Conservation (phyloP, 768 basidiomycete species). For the Mycena metata region DNA sequence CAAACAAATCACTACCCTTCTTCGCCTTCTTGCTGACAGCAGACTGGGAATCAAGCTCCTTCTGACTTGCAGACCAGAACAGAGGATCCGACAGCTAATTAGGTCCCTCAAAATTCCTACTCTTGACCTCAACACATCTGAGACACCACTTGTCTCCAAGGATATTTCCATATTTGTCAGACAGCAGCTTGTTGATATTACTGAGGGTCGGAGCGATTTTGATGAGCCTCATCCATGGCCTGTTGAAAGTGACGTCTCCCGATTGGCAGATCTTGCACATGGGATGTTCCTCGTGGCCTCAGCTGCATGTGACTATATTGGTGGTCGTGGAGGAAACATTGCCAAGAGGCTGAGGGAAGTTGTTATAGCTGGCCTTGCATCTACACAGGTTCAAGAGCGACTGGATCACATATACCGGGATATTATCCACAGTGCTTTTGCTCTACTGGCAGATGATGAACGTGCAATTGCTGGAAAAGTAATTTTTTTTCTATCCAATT, state of each 20-base stretch:
- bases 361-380: background rate
- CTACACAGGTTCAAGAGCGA: background rate
- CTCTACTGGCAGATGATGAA: too few species aligned
- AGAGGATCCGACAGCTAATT: conserved; percentile 3
- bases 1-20: background rate
- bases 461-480: too few species aligned
- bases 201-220: conserved; percentile 1
- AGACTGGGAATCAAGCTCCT: background rate
- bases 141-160: background rate
- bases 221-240: conserved; percentile 2
- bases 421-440: background rate
- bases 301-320: background rate
- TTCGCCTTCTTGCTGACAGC: background rate
- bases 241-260: background rate
- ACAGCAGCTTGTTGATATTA: background rate
- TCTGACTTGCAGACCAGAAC: conserved; percentile 1
- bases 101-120: background rate
- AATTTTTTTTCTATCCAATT: too few species aligned
- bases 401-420: conserved; percentile 8
- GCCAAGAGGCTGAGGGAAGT: background rate
- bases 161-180: conserved; percentile 1
- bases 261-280: background rate
- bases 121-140: background rate
- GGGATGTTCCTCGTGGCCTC: conserved; percentile 7
- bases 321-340: conserved; percentile 1